Conservation (phyloP, 2,329 filamentous ascomycete genomes). For the Elsinoe fawcettii region DNA sequence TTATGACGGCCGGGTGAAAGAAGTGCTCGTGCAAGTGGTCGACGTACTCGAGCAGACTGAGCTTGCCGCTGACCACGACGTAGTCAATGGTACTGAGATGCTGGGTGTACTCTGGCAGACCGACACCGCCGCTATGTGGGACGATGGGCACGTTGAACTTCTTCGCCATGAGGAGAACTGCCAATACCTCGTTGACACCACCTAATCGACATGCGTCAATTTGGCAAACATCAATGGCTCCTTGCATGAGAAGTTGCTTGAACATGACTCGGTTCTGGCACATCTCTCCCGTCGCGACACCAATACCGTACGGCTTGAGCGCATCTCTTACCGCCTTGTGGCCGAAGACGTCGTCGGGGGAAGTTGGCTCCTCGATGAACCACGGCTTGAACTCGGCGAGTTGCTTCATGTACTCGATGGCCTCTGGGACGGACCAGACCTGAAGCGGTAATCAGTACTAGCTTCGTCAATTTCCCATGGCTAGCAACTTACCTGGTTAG, state of each 20-base stretch:
- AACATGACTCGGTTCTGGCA: conserved; percentile 91
- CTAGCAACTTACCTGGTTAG: conserved; percentile 62
- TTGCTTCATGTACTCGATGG: conserved; percentile 76
- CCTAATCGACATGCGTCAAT: conserved; percentile 85
- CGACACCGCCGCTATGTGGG: conserved; percentile 82
- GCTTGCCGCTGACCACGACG: conserved; percentile 73
- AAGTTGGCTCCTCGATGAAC: conserved; percentile 94
- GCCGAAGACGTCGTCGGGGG: conserved; percentile 80
- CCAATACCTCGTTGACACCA: conserved; percentile 84
- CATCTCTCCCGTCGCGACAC: conserved; percentile 89
- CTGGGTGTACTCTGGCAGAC: conserved; percentile 88
- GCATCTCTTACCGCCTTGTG: conserved; percentile 80
- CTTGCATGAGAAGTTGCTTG: conserved; percentile 76
- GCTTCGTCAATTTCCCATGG: not conserved
- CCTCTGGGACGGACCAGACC: conserved; percentile 83
- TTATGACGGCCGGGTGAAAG: conserved; percentile 68
- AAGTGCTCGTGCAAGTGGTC: conserved; percentile 94
- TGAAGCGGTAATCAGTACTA: conserved; percentile 20
- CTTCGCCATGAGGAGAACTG: conserved; percentile 78
- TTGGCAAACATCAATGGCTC: conserved; percentile 81
- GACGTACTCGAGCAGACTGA: conserved; percentile 79
- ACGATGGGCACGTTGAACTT: conserved; percentile 76
- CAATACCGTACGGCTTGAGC: conserved; percentile 64
- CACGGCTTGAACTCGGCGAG: conserved; percentile 77
- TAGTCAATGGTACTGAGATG: conserved; percentile 91